Evolutionary conservation across 768 basidiomycete genomes (phyloP), one percentile per base, ranked within the genome.

Genomic region (Pisolithus orientalis): DNA sequence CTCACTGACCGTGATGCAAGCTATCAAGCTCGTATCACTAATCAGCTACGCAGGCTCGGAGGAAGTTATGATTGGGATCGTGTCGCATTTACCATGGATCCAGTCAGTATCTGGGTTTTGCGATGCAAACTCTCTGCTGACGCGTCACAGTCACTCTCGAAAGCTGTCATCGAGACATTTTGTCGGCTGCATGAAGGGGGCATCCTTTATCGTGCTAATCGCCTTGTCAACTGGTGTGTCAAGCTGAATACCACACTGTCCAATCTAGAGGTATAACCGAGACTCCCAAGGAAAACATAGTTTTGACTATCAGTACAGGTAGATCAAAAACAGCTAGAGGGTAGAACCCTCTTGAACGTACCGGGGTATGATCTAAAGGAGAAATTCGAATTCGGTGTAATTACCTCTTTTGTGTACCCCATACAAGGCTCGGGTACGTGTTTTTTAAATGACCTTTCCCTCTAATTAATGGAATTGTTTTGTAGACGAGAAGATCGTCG

Each of bases 191-290:
- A 94, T 60, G 94, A 98, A 65, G 89, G 91, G 32, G 94, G 94
- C 1, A 80, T 90, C 57, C 66, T 99, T 44, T 98, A 97, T 70
- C 89, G 96, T 27, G 94, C 94, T 2, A 98, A 97, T 63, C 85
- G 95, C 24, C 80, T 99, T 42, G 95, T 98, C 54, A 96, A 98
- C 63, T 98, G 96, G 95, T 99, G 96, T 73, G 90, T 93, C 44
- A 80, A 83, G 66, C 74, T 99, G 54, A 96, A 97, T 66, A 99
- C 96, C 1, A 95, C 95, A 0, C 75, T 99, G 2, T 98, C 95
- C n/a, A 98, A 97, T 69, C 78, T 99, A 48, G 96, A 98, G 81
- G 90, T 88, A 42, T 50, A 71, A 55, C n/a, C 5, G 9, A 14
- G 32, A n/a, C 32, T 28, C 50, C 4, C 16, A 38, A 7, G 38